Evolutionary conservation across 768 basidiomycete genomes (phyloP), one percentile per base, ranked within the genome.

Genomic region (Boletus barrowsii): DNA sequence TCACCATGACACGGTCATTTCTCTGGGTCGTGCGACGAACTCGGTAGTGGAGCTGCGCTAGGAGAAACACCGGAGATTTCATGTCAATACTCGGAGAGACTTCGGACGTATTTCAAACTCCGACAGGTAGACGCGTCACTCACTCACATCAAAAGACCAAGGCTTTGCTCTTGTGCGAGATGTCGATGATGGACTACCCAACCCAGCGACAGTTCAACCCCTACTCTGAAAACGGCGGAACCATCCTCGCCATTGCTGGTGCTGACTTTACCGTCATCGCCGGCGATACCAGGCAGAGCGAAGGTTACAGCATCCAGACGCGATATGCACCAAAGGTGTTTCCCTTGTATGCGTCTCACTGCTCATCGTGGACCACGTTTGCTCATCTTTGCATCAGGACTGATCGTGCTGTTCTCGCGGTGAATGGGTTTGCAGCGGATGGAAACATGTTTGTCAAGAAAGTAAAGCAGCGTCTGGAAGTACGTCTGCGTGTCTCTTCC

Each of bases 231-330:
- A 98, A 98, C 63, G 96, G 96, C 30, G 96, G 97, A 26, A 94
- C 95, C 18, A 96, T 98, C 73, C 85, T 99, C 64, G 91, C 91
- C 66, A 91, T 98, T 68, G 93, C 95, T 5, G 97, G 96, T 49
- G 82, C 84, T 42, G 90, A 94, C 71, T 98, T 98, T 71, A 82
- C 83, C 56, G 93, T 98, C 68, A 90, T 98, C 64, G 95, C 97
- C 6, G 92, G 94, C 48, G 96, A 99, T 74, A 99, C 96, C 42
- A 78, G 96, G 53, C 97, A 98, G 76, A 93, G 87, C 61, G 90
- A 95, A 69, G 96, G 96, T n/a, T 98, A 91, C 74, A 90, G 78
- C 68, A 99, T 99, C 71, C 96, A 99, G 79, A 97, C 96, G 55
- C 82, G 96, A 71, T 98, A 97, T 72, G 93, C 93, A 9, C 87